These are phyloP conservation scores for Solanum verrucosum DNA, from an alignment of 257 asterid genomes.

Conservation along the genomic window DNA sequence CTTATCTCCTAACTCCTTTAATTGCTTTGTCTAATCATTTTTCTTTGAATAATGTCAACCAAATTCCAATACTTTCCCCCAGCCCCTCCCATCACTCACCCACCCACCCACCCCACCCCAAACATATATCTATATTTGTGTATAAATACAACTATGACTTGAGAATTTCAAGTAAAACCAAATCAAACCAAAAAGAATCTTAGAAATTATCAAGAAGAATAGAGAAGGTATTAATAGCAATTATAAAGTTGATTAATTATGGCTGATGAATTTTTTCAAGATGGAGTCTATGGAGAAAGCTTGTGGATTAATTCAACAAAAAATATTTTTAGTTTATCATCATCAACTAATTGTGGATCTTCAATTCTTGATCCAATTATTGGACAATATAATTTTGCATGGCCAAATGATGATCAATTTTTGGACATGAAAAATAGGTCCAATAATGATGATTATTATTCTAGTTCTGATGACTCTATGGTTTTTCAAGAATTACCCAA, in stretches of 20 bases:
- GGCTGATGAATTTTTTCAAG: slow-evolving; percentile 49
- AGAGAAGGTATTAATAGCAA: background rate
- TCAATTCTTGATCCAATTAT: slow-evolving; percentile 20
- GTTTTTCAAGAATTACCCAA: slow-evolving; percentile 26
- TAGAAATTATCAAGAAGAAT: background rate
- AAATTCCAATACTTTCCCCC: slow-evolving; percentile 21
- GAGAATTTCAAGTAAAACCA: slow-evolving; percentile 15
- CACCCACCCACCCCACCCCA: background rate
- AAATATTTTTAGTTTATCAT: slow-evolving; percentile 33
- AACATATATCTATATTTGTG: background rate
- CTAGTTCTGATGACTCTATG: slow-evolving; percentile 25
- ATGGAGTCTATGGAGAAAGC: slow-evolving; percentile 42
- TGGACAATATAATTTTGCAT: slow-evolving; percentile 23
- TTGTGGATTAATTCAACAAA: slow-evolving; percentile 51
- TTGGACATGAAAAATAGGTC: slow-evolving; percentile 17
- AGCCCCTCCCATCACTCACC: background rate
- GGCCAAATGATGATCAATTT: slow-evolving; percentile 17
- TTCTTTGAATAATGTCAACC: slow-evolving; percentile 31
- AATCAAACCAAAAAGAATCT: background rate
- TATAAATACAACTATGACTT: slow-evolving; percentile 9
- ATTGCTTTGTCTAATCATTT: slow-evolving; percentile 15
- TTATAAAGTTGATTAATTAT: slow-evolving; percentile 2
- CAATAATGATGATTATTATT: slow-evolving; percentile 22
- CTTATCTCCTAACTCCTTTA: background rate
- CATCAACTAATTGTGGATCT: slow-evolving; percentile 26